Conservation (phyloP, 23 red algal species). For the Gracilaria domingensis region DNA sequence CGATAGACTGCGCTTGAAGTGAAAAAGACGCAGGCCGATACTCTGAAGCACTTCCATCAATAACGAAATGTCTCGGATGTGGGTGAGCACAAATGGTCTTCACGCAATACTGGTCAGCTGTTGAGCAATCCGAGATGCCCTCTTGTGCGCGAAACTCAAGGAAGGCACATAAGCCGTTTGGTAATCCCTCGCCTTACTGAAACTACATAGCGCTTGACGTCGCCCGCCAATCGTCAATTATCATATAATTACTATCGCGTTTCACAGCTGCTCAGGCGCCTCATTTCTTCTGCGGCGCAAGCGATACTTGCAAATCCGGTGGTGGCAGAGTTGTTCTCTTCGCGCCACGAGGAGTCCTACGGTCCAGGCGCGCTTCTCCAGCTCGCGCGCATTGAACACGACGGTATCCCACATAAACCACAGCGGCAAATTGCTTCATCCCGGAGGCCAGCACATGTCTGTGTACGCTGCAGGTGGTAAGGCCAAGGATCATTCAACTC, state of each 20-base stretch:
- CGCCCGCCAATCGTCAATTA: constrained; percentile 85
- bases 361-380: constrained; percentile 82
- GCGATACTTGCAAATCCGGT: constrained; percentile 73
- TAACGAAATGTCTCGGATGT: constrained; percentile 15
- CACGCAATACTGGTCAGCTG: constrained; percentile 62
- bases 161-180: constrained; percentile 1
- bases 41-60: constrained; percentile 51
- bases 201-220: constrained; percentile 83
- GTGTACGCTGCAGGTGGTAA: constrained; percentile 65
- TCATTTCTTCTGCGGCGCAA: constrained; percentile 82
- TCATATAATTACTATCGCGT: constrained; percentile 87
- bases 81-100: constrained; percentile 67
- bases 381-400: constrained; percentile 69
- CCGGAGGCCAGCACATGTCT: constrained; percentile 79
- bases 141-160: constrained; percentile 39
- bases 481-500: constrained; percentile 87
- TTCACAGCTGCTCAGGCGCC: constrained; percentile 82
- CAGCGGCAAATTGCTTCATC: constrained; percentile 91
- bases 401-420: constrained; percentile 91
- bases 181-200: constrained; percentile 80
- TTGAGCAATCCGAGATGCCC: constrained; percentile 74
- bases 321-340: constrained; percentile 59
- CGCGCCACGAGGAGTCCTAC: constrained; percentile 75
- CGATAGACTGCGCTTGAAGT: constrained; percentile 43
- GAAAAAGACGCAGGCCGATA: constrained; percentile 65